Evolutionary conservation across 305 asterid species (phyloP), one percentile per base, ranked within the genome.

Genomic region (Euphrasia arctica): DNA sequence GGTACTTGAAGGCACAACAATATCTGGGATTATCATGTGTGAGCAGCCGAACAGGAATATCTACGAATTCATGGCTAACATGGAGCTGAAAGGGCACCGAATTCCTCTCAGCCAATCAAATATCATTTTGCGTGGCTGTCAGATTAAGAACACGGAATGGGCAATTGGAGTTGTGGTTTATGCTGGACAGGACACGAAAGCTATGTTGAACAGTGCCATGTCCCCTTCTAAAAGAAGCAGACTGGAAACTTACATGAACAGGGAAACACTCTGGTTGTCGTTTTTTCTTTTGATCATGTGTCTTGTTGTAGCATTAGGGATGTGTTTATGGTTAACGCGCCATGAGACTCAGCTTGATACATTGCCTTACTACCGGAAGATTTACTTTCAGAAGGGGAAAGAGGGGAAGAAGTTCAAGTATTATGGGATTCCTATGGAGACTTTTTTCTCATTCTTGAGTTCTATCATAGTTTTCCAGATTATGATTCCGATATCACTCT

Each of bases 41-140:
- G 99, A 93, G 81, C 97, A 90, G 74, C 97, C 99, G 18, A 90
- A 93, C 79, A 79, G 97, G 78, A 90, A 90, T 82, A 93, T 93
- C 56, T 93, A 90, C 34, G 99, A 90, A 81, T 93, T 93, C 86
- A 86, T 87, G 50, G 97, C 95, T 54, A 86, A 93, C 73, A 80
- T 90, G 95, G 99, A 88, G 81, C 60, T 90, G 61, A 77, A 83
- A 39, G 89, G 87, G 65, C 92, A 82, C 54, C 77, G 80, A 60
- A 68, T 80, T 67, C 80, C 99, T 62, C 88, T 93, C 65, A 90
- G 87, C 84, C 99, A 88, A 78, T 90, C 96, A 50, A 93, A 93
- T 77, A 93, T 93, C 57, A 71, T 93, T 72, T 78, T 93, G 76
- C 97, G 99, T 64, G 99, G 99, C n/a, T 93, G 99, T 75, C 99